Evolutionary conservation across 2,329 filamentous ascomycete genomes (phyloP).

Genomic region (Pleomassaria siparia): DNA sequence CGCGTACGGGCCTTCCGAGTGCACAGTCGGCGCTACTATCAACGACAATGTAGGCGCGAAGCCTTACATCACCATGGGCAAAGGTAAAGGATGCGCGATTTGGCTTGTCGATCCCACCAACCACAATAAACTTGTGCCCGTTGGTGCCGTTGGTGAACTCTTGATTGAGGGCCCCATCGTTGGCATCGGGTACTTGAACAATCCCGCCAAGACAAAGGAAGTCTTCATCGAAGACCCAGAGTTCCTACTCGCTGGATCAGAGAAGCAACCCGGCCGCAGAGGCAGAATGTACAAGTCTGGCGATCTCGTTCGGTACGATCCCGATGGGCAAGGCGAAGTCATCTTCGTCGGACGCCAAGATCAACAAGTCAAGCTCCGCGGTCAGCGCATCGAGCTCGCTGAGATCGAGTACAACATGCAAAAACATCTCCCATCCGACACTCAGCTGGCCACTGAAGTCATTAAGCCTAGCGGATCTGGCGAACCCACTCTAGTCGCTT

Average conservation of each 20-base stretch:
- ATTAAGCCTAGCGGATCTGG: constrained; percentile 43
- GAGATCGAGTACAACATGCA: constrained; percentile 45
- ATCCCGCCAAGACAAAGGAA: constrained; percentile 39
- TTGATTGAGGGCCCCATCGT: constrained; percentile 61
- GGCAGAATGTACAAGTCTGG: constrained; percentile 51
- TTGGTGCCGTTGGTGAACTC: constrained; percentile 53
- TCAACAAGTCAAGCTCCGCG: constrained; percentile 45
- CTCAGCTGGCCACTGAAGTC: constrained; percentile 52
- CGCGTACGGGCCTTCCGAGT: constrained; percentile 41
- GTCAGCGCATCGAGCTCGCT: constrained; percentile 43
- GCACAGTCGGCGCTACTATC: constrained; percentile 38
- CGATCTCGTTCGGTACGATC: constrained; percentile 53
- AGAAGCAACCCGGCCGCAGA: constrained; percentile 50
- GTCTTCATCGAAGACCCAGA: constrained; percentile 53
- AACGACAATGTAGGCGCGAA: constrained; percentile 31
- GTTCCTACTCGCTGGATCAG: constrained; percentile 64
- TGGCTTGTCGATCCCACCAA: constrained; percentile 48
- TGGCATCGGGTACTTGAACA: constrained; percentile 41
- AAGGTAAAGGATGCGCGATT: constrained; percentile 32
- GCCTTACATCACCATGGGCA: constrained; percentile 42
- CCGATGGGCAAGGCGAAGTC: constrained; percentile 40
- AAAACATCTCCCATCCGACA: constrained; percentile 42
- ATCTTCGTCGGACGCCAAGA: constrained; percentile 42
- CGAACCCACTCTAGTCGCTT: constrained; percentile 37
- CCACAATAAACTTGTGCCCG: constrained; percentile 39